These are phyloP conservation scores for Fusarium avenaceum DNA, from an alignment of 2,329 filamentous ascomycete genomes.

Conservation along the genomic window DNA sequence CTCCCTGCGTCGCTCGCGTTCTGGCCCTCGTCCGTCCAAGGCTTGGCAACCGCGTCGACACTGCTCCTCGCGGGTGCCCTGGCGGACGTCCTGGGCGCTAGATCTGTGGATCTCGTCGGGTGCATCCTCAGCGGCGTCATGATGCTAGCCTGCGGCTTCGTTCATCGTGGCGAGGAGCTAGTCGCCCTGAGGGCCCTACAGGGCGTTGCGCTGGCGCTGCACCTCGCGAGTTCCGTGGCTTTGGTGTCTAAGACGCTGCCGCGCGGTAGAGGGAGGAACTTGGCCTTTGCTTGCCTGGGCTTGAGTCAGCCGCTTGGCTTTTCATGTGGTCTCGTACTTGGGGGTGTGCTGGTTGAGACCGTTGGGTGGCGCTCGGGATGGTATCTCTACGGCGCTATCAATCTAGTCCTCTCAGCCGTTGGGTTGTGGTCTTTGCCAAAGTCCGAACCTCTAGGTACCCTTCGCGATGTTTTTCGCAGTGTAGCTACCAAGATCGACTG, in stretches of 20 bases:
- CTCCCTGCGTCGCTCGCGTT: constrained; percentile 54
- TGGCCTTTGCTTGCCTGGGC: constrained; percentile 60
- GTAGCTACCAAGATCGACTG: constrained; percentile 64
- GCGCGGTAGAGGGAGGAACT: constrained; percentile 54
- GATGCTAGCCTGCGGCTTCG: constrained; percentile 52
- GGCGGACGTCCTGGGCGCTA: constrained; percentile 55
- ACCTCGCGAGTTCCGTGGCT: constrained; percentile 54
- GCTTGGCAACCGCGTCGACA: constrained; percentile 54
- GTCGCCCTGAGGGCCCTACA: constrained; percentile 57
- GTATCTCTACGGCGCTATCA: constrained; percentile 57
- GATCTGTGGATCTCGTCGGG: constrained; percentile 53
- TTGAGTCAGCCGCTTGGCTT: constrained; percentile 64
- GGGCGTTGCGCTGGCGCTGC: constrained; percentile 56
- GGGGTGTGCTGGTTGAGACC: constrained; percentile 62
- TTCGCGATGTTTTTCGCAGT: constrained; percentile 41
- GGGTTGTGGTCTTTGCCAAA: constrained; percentile 56
- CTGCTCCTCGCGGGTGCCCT: constrained; percentile 57
- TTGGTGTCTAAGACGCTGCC: constrained; percentile 53
- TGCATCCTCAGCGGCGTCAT: constrained; percentile 50
- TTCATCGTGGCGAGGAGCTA: constrained; percentile 51
- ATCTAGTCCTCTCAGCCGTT: constrained; percentile 53
- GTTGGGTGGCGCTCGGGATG: constrained; percentile 64
- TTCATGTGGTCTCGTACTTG: constrained; percentile 63
- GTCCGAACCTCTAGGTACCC: constrained; percentile 42
- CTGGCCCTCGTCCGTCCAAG: constrained; percentile 57